Evolutionary conservation across 1,284 basidiomycete species (phyloP).

Genomic region (Rhodotorula sp.): DNA sequence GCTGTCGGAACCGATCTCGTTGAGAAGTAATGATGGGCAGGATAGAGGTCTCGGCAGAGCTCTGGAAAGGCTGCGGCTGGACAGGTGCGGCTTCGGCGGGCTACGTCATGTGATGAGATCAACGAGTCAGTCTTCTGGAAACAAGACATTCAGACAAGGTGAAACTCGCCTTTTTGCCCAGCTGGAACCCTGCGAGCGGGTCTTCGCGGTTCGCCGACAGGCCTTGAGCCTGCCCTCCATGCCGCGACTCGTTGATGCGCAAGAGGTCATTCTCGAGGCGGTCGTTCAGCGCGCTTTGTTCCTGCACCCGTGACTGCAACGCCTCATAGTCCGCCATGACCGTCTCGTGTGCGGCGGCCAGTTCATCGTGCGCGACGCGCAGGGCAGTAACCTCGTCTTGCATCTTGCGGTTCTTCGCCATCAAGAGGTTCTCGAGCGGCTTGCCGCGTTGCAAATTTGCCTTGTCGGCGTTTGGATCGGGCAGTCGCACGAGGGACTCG

Average conservation of each 20-base stretch:
- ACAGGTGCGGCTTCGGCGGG: not conserved
- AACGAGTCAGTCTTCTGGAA: constrained; percentile 6
- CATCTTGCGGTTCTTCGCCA: constrained; percentile 90
- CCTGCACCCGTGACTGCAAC: constrained; percentile 66
- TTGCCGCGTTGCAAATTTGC: constrained; percentile 69
- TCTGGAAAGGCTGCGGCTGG: constrained; percentile 10
- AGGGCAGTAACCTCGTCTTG: constrained; percentile 90
- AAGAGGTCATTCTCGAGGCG: constrained; percentile 87
- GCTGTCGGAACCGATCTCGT: constrained; percentile 87
- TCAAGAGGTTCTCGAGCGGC: constrained; percentile 83
- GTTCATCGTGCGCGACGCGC: constrained; percentile 77
- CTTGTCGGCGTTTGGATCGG: constrained; percentile 81
- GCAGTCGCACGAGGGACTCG: constrained; percentile 63
- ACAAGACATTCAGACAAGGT: not conserved
- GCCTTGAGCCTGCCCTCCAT: not conserved
- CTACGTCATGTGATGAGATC: not conserved
- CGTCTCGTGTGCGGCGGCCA: constrained; percentile 65
- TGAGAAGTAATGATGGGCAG: constrained; percentile 95
- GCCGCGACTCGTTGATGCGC: constrained; percentile 61
- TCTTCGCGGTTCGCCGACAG: constrained; percentile 47
- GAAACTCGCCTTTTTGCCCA: constrained; percentile 58
- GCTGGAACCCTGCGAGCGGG: constrained; percentile 67
- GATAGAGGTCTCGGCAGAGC: constrained; percentile 73
- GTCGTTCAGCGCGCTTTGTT: constrained; percentile 76
- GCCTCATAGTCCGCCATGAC: constrained; percentile 61